phyloP scores from a whole-genome alignment of 2,329 filamentous ascomycete genomes.

The Epicoccum sorghinum region DNA sequence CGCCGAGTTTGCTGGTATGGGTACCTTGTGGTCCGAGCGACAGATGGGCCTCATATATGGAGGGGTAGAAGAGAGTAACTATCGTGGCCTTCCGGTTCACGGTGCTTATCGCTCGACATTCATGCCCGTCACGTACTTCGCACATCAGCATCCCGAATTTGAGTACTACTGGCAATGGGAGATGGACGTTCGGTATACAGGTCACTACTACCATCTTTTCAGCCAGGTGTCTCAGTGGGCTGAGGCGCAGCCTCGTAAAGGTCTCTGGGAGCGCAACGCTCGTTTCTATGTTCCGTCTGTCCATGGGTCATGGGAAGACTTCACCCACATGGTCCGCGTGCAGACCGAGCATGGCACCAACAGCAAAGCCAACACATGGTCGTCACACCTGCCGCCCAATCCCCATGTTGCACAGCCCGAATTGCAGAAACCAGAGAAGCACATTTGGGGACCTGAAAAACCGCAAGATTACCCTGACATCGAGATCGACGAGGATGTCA shows the following conservation, averaged over 20 bases:
- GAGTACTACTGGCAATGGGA: constrained; percentile 96
- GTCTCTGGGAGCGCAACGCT: constrained; percentile 78
- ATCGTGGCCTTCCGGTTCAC: constrained; percentile 69
- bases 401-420: constrained; percentile 51
- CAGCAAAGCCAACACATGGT: constrained; percentile 53
- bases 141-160: constrained; percentile 85
- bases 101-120: constrained; percentile 76
- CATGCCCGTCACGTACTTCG: constrained; percentile 95
- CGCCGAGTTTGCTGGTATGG: constrained; percentile 58
- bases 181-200: constrained; percentile 89
- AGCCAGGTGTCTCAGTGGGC: constrained; percentile 71
- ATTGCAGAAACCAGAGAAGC: constrained; percentile 50
- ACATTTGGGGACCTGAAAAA: constrained; percentile 56
- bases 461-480: constrained; percentile 52
- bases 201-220: constrained; percentile 84
- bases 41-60: constrained; percentile 63
- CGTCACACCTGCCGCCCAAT: constrained; percentile 47
- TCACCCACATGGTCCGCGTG: constrained; percentile 67
- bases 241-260: constrained; percentile 68
- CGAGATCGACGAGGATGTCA: constrained; percentile 59
- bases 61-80: constrained; percentile 56
- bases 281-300: constrained; percentile 77
- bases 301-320: constrained; percentile 76
- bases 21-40: constrained; percentile 59
- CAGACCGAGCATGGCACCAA: constrained; percentile 63